These are phyloP conservation scores for Lactifluus rugatus DNA, from an alignment of 768 basidiomycete genomes.

Conservation along the genomic window DNA sequence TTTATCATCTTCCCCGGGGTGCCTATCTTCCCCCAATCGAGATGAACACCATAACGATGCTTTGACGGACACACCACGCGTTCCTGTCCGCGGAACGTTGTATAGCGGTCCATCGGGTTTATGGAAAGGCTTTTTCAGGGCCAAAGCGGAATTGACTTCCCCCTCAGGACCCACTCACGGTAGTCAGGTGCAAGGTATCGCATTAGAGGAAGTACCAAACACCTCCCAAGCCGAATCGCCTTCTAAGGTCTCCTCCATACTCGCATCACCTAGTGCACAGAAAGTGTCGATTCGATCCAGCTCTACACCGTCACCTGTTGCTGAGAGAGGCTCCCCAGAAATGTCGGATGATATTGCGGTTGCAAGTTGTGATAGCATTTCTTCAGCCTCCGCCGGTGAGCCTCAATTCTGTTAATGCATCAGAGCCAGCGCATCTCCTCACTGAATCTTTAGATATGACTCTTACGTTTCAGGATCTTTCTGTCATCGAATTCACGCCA, in stretches of 20 bases:
- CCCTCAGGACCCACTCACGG: not conserved
- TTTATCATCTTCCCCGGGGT: not conserved
- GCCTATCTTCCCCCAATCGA: not conserved
- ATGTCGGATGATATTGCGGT: not conserved
- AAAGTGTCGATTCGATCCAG: not conserved
- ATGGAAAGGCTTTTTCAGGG: conserved; percentile 13
- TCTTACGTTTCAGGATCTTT: not conserved
- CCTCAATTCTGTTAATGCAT: not conserved
- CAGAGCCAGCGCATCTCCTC: not conserved
- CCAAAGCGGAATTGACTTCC: not conserved
- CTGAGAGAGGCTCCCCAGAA: not conserved
- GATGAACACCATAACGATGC: not conserved
- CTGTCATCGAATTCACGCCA: conserved; percentile 13
- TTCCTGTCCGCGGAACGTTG: conserved; percentile 9
- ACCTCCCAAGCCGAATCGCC: not conserved
- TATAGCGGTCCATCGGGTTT: conserved; percentile 11
- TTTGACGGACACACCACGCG: not conserved
- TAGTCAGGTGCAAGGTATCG: not conserved
- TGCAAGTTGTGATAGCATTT: not conserved
- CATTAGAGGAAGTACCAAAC: not conserved
- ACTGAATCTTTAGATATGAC: not conserved
- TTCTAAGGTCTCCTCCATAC: not conserved
- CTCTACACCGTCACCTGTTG: not conserved
- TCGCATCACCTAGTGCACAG: not conserved
- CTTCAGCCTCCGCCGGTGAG: not conserved